Conservation (phyloP, 2,329 filamentous ascomycete genomes). For the Colletotrichum chrysophilum region DNA sequence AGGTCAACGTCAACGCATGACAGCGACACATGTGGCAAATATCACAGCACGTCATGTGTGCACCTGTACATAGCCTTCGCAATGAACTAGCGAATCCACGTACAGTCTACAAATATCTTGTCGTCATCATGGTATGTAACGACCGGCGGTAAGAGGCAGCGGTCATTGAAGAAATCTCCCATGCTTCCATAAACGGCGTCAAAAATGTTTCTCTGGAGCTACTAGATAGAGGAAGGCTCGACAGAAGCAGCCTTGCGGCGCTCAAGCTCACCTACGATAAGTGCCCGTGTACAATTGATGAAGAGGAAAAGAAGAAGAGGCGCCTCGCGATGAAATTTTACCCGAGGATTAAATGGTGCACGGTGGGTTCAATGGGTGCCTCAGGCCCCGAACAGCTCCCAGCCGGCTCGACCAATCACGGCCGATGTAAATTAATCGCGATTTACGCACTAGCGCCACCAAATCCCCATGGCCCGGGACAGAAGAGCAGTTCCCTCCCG, state of each 20-base stretch:
- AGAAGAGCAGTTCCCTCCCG: constrained; percentile 41
- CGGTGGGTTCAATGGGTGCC: constrained; percentile 26
- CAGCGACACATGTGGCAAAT: neutral
- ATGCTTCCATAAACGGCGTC: constrained; percentile 77
- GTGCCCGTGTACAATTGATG: constrained; percentile 70
- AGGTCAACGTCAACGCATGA: neutral
- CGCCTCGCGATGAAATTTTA: constrained; percentile 23
- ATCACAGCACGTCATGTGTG: neutral
- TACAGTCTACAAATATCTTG: neutral
- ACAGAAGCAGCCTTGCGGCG: constrained; percentile 50
- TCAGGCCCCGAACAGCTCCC: constrained; percentile 37
- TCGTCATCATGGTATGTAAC: constrained; percentile 57
- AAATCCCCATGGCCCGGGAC: constrained; percentile 33
- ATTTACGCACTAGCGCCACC: constrained; percentile 39
- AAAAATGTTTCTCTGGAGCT: constrained; percentile 59
- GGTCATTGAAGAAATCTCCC: constrained; percentile 68
- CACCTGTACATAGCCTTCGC: neutral
- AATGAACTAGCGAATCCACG: neutral
- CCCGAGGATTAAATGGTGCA: constrained; percentile 2
- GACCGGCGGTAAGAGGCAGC: constrained; percentile 76
- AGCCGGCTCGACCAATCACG: constrained; percentile 42
- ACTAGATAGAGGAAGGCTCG: constrained; percentile 78
- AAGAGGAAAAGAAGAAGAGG: constrained; percentile 44
- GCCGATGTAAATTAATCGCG: constrained; percentile 48
- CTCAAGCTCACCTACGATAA: constrained; percentile 76